phyloP scores from a whole-genome alignment of 2,329 filamentous ascomycete species.

The Talaromyces sp. region DNA sequence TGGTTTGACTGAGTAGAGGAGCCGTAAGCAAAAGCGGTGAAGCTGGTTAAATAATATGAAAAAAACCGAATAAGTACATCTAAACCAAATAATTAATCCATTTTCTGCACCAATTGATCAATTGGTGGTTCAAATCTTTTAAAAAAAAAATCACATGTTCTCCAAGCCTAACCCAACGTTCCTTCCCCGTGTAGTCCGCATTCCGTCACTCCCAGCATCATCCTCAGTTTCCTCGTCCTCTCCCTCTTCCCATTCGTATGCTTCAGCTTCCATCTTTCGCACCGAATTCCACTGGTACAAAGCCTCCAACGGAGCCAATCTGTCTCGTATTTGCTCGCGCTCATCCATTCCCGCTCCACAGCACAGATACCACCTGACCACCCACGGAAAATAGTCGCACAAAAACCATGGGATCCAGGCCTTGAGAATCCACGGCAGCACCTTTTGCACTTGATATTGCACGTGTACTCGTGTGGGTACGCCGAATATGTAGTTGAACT shows the following conservation, averaged over 20 bases:
- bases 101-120: neutral
- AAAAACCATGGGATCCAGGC: slow-evolving; percentile 19
- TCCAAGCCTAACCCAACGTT: neutral
- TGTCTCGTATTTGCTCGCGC: neutral
- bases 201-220: neutral
- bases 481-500: slow-evolving; percentile 39
- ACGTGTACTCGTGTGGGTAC: slow-evolving; percentile 29
- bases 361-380: slow-evolving; percentile 6
- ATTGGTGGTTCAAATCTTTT: neutral
- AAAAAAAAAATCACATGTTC: neutral
- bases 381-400: slow-evolving; percentile 5
- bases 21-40: neutral
- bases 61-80: neutral
- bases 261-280: neutral
- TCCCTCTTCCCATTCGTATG: neutral
- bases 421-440: slow-evolving; percentile 30
- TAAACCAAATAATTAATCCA: neutral
- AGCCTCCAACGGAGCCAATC: slow-evolving; percentile 1
- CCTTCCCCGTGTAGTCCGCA: neutral
- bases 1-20: neutral
- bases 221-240: neutral
- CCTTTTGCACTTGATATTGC: slow-evolving; percentile 29
- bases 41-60: neutral
- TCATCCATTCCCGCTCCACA: slow-evolving; percentile 5
- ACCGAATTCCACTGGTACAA: slow-evolving; percentile 4